These are phyloP conservation scores for Epichloe scottii DNA, from an alignment of 2,329 filamentous ascomycete species.

Conservation along the genomic window DNA sequence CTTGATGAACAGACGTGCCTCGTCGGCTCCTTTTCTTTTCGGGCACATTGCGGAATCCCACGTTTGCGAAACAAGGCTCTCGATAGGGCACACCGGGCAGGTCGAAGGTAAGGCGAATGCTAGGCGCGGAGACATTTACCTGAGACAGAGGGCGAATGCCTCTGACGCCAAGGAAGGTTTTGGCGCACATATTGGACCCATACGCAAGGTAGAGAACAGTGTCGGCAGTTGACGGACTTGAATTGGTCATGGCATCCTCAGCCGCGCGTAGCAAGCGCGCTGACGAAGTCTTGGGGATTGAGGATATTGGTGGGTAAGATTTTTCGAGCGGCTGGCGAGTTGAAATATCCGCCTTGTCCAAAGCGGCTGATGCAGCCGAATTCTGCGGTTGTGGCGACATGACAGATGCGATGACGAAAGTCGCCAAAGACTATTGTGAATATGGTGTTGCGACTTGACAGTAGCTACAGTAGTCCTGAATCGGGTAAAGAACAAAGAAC, in stretches of 20 bases:
- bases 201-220: conserved; percentile 77
- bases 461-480: too few relatives aligned
- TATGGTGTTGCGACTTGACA: too few relatives aligned
- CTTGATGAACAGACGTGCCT: conserved; percentile 4
- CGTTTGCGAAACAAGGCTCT: conserved; percentile 90
- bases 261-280: conserved; percentile 18
- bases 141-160: conserved; percentile 72
- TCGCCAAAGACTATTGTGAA: background rate
- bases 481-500: too few relatives aligned
- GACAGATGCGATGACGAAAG: background rate
- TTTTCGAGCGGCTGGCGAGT: conserved; percentile 10
- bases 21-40: conserved; percentile 21
- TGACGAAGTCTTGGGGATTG: conserved; percentile 20
- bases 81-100: conserved; percentile 73
- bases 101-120: conserved; percentile 69
- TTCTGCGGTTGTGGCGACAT: background rate
- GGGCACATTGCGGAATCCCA: conserved; percentile 44
- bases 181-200: conserved; percentile 72
- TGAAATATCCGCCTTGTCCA: conserved; percentile 15
- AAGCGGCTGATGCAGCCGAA: conserved; percentile 9
- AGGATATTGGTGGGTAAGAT: conserved; percentile 17
- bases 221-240: conserved; percentile 12
- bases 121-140: conserved; percentile 70
- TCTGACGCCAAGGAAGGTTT: conserved; percentile 67
- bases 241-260: conserved; percentile 12